Evolutionary conservation across 495 filamentous ascomycete genomes (phyloP).

Genomic region (Penicillium bovifimosum): DNA sequence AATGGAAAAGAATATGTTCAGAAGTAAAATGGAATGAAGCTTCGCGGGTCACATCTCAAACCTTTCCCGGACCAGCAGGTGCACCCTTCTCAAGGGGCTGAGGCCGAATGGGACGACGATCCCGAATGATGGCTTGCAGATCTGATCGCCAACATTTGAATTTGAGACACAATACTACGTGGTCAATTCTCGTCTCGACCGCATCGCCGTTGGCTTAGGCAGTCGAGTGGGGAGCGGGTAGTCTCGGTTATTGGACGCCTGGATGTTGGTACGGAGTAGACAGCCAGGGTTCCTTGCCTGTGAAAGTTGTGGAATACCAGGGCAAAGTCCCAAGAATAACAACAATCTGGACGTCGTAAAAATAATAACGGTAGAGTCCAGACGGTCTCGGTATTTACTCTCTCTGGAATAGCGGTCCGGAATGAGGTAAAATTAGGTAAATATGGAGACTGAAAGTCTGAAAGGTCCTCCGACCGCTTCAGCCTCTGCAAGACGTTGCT

Average conservation of each 20-base stretch:
- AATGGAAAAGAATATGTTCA: background rate
- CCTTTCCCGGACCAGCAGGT: slow-evolving; percentile 17
- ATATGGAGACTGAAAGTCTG: slow-evolving; percentile 2
- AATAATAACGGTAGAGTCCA: no score
- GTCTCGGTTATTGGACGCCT: background rate
- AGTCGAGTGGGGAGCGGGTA: background rate
- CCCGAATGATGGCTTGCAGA: slow-evolving; percentile 33
- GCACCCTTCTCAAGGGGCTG: slow-evolving; percentile 13
- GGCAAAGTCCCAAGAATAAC: background rate
- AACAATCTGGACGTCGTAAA: background rate
- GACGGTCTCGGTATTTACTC: slow-evolving; percentile 18
- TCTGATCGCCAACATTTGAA: slow-evolving; percentile 36
- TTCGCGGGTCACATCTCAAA: slow-evolving; percentile 3
- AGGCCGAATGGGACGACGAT: slow-evolving; percentile 20
- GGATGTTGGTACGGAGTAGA: background rate
- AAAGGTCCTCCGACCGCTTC: slow-evolving; percentile 4
- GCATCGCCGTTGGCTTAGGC: slow-evolving; percentile 20
- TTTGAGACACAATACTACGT: slow-evolving; percentile 32
- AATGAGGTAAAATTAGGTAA: background rate
- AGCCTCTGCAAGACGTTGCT: slow-evolving; percentile 14
- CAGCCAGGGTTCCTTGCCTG: background rate
- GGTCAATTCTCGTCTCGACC: slow-evolving; percentile 22
- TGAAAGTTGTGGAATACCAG: background rate
- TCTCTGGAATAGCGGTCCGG: slow-evolving; percentile 8
- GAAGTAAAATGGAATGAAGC: background rate